phyloP scores from a whole-genome alignment of 2,329 filamentous ascomycete genomes.

The Colletotrichum siamense region DNA sequence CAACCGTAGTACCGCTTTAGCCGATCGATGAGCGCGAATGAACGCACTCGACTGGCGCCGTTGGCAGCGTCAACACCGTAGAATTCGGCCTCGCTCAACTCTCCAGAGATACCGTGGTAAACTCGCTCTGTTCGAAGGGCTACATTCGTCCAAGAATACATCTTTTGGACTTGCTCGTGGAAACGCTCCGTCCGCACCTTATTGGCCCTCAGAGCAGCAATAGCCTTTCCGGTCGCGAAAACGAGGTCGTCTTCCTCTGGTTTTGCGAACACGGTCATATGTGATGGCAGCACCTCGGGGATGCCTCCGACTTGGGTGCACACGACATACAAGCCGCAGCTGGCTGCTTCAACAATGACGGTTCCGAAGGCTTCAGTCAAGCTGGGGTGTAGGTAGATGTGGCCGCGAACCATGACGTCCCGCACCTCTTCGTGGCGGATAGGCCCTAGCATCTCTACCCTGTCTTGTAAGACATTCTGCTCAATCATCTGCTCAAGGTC shows the following conservation, averaged over 20 bases:
- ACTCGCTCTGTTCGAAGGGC: conserved; percentile 92
- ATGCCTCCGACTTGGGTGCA: conserved; percentile 97
- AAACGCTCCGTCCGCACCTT: conserved; percentile 92
- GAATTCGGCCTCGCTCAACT: conserved; percentile 85
- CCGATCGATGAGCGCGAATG: conserved; percentile 91
- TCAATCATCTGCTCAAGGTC: conserved; percentile 99
- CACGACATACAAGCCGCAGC: conserved; percentile 94
- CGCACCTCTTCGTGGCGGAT: conserved; percentile 96
- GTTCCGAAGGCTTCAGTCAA: conserved; percentile 97
- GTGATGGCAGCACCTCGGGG: conserved; percentile 90
- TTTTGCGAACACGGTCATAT: conserved; percentile 98
- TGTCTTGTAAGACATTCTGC: conserved; percentile 90
- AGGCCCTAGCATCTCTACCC: conserved; percentile 89
- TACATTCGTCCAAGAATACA: conserved; percentile 99
- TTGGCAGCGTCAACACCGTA: conserved; percentile 79
- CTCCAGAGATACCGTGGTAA: conserved; percentile 89
- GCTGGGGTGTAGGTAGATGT: conserved; percentile 95
- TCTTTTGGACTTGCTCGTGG: conserved; percentile 95
- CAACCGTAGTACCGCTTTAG: conserved; percentile 97
- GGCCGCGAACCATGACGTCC: conserved; percentile 95
- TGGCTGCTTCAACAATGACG: conserved; percentile 96
- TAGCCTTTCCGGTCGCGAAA: conserved; percentile 85
- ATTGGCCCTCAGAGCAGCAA: conserved; percentile 82
- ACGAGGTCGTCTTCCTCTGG: conserved; percentile 97
- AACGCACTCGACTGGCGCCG: conserved; percentile 77